Evolutionary conservation across 306 rosid species (phyloP).

Genomic region (Vachellia collinsii): DNA sequence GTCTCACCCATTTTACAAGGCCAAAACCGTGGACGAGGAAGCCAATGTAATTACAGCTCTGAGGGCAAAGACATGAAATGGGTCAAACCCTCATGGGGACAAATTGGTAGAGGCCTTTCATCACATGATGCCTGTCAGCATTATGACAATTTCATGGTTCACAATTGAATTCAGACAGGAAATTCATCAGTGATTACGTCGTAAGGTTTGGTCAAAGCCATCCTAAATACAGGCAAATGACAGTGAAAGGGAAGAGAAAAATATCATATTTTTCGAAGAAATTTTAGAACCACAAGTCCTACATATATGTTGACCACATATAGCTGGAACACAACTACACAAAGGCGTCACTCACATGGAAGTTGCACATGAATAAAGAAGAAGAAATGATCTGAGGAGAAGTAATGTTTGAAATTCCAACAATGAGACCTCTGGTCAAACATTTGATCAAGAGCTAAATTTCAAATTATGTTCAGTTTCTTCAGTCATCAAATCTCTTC

Average conservation of each 20-base stretch:
- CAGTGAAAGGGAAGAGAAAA: background rate
- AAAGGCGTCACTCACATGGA: background rate
- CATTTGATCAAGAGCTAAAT: background rate
- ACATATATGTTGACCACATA: constrained; percentile 18
- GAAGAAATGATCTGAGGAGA: background rate
- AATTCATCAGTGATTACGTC: constrained; percentile 27
- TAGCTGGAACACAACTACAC: background rate
- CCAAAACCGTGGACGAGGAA: background rate
- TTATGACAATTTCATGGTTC: constrained; percentile 23
- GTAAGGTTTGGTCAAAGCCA: constrained; percentile 2
- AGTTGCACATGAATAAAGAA: constrained; percentile 1
- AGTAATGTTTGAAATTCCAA: background rate
- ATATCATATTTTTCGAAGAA: background rate
- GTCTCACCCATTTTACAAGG: background rate
- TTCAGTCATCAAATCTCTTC: background rate
- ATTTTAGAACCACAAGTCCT: background rate
- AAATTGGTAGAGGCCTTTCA: background rate
- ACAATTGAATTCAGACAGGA: background rate
- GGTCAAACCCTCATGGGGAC: background rate
- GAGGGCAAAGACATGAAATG: background rate
- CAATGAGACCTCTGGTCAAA: constrained; percentile 1
- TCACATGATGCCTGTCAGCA: background rate
- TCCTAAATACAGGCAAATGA: background rate
- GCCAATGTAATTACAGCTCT: background rate
- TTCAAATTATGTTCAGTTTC: background rate